Base-by-base conservation (phyloP, 2,329 filamentous ascomycete species). In the Scedosporium dehoogii region DNA sequence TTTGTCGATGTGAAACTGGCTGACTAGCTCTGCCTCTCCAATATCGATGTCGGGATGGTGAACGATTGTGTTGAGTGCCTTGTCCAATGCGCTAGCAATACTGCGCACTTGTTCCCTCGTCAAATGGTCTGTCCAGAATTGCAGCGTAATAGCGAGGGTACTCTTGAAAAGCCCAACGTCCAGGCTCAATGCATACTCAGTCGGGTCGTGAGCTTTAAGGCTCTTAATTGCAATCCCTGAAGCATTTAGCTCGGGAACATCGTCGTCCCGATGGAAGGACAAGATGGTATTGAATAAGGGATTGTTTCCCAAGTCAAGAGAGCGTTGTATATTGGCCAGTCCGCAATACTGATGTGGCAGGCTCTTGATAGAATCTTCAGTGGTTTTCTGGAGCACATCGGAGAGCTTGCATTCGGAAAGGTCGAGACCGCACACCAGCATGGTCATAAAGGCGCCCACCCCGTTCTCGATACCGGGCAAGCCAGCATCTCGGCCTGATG, bases 361-460 rank as follows among this genome's bases (percentile, higher is more conserved):
- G 42, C 42, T 27, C 12, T 29, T 60, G 21, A 29, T 44, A 16
- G 10, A 60, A 29, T 60, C 59, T 7, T 48, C 16, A 3, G 27
- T 16, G 12, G 41, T 23, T 27, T 18, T 70, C 33, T 76, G 75
- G 0, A 81, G 70, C 0, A 76, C 68, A 10, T 78, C 73, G 2
- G 68, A 63, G 9, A 82, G 67, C 12, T 72, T 61, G 56, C 73
- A 62, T 67, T 70, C 61, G 58, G 70, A 62, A 23, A 58, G 25
- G n/a, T 59, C 27, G 68, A 79, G 66, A 62, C 78, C 75, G 63
- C 77, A 82, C 56, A 81, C 77, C 2, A 85, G 73, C 76, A 84
- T 82, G 61, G 82, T 83, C 63, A 84, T 79, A 58, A 83, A 80
- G 9, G 76, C 74, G 0, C 83, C 82, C 10, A 81, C 75, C 1